Base-by-base conservation (phyloP, 163 green algal genomes). In the Scenedesmus sp. region DNA sequence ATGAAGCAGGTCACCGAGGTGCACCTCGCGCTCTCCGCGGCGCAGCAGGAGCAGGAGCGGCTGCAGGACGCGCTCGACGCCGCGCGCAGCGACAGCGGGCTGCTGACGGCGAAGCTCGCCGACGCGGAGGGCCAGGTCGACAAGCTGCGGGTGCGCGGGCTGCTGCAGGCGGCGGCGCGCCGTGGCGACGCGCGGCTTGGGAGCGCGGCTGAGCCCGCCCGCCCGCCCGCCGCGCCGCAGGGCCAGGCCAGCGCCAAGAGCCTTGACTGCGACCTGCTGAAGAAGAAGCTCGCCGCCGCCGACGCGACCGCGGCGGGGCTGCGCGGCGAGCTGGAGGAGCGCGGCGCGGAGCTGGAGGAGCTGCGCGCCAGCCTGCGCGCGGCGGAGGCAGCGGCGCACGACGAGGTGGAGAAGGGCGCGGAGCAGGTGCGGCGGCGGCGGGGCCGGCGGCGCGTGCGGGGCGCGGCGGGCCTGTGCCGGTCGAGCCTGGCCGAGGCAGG, bases 1-100 rank as follows among this genome's bases (percentile, higher is more conserved):
- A 70, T 70, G 71, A 60, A 71, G 56, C 71, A 80, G 58, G 71
- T 67, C 15, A 69, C 62, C 20, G 63, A 75, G 50, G 50, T 75
- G 50, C 48, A 74, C 51, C n/a, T 69, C 48, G 26, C 63, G 51
- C 53, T 74, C 36, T 70, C 51, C 24, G n/a, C 28, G 26, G 39
- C 51, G 34, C 48, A 74, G 17, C 31, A 60, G 33, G 63, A 81
- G 48, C 36, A 53, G 47, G 74, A 81, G 54, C 44, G 18, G 48
- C 62, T 81, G 62, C 50, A 60, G 44, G 74, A 73, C 36, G 39
- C 64, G 18, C 39, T 75, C 18, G 74, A 81, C 33, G 18, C 6
- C 34, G 33, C 7, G 14, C 34, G 39, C 18, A 34, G 62, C 4
- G 74, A 81, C 6, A 33, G 29, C 5, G 44, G 26, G 11, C 33